Evolutionary conservation across 2,329 filamentous ascomycete species (phyloP).

Genomic region (Arthrinium phaeospermum): DNA sequence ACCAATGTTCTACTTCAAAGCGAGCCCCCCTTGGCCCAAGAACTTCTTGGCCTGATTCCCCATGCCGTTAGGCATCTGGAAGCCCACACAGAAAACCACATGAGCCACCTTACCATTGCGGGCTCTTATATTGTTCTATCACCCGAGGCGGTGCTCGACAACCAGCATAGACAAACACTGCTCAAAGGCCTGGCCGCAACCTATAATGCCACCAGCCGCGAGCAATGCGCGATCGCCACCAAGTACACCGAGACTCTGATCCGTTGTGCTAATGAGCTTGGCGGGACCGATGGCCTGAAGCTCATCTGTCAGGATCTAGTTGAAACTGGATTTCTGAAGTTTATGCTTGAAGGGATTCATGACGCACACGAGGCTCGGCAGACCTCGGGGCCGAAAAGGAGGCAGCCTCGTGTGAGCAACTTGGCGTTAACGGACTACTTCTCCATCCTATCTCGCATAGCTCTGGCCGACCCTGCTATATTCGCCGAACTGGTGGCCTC

Average conservation of each 20-base stretch:
- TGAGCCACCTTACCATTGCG: conserved; percentile 66
- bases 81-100: conserved; percentile 67
- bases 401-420: conserved; percentile 70
- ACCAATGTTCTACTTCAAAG: conserved; percentile 73
- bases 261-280: conserved; percentile 65
- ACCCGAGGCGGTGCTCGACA: conserved; percentile 67
- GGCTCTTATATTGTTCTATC: conserved; percentile 75
- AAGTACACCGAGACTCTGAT: conserved; percentile 70
- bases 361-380: conserved; percentile 77
- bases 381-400: conserved; percentile 80
- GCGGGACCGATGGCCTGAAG: conserved; percentile 64
- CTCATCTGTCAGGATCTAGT: conserved; percentile 71
- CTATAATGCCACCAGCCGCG: conserved; percentile 60
- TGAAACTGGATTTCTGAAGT: conserved; percentile 65
- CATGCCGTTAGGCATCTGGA: conserved; percentile 70
- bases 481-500: conserved; percentile 65
- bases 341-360: conserved; percentile 69
- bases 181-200: conserved; percentile 55
- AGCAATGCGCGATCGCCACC: conserved; percentile 63
- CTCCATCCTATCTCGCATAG: conserved; percentile 78
- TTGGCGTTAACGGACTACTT: conserved; percentile 87
- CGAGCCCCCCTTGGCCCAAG: conserved; percentile 63
- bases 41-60: conserved; percentile 68
- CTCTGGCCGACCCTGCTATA: conserved; percentile 71
- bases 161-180: conserved; percentile 57